Conservation (phyloP, 2,329 filamentous ascomycete genomes). For the Rhexocercosporidium sp. region DNA sequence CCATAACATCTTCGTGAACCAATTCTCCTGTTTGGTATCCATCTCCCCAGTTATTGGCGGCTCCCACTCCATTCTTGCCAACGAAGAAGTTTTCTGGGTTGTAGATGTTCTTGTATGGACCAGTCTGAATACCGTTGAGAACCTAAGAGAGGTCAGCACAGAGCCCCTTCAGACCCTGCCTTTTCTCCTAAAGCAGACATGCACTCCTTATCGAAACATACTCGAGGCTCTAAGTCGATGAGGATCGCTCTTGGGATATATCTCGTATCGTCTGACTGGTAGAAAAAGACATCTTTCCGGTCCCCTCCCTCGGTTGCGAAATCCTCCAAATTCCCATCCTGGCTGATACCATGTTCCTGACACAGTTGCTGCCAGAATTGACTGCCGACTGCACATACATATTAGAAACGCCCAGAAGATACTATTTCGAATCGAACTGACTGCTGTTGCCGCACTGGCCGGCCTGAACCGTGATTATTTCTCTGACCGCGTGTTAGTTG, state of each 20-base stretch:
- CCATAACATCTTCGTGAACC: constrained; percentile 96
- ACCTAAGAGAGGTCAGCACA: constrained; percentile 56
- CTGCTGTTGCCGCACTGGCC: constrained; percentile 99
- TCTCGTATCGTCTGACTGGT: constrained; percentile 97
- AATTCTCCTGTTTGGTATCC: constrained; percentile 92
- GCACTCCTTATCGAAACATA: constrained; percentile 45
- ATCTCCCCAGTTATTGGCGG: constrained; percentile 98
- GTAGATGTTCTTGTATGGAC: constrained; percentile 98
- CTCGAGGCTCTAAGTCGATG: constrained; percentile 91
- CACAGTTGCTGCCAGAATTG: constrained; percentile 99
- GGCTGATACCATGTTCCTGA: constrained; percentile 96
- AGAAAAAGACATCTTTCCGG: constrained; percentile 99
- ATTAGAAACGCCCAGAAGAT: constrained; percentile 1
- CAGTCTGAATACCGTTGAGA: constrained; percentile 89
- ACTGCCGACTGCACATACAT: constrained; percentile 72
- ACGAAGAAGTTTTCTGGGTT: constrained; percentile 99
- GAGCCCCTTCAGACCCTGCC: neutral
- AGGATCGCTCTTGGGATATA: constrained; percentile 97
- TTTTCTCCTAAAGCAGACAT: neutral
- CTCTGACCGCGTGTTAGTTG: constrained; percentile 57
- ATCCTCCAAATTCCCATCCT: constrained; percentile 95
- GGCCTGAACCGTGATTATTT: constrained; percentile 99
- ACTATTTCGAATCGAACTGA: constrained; percentile 57
- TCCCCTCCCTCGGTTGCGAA: constrained; percentile 98
- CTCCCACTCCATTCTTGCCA: constrained; percentile 89